phyloP scores from a whole-genome alignment of 805 yeast species.

The Candida suzukii region DNA sequence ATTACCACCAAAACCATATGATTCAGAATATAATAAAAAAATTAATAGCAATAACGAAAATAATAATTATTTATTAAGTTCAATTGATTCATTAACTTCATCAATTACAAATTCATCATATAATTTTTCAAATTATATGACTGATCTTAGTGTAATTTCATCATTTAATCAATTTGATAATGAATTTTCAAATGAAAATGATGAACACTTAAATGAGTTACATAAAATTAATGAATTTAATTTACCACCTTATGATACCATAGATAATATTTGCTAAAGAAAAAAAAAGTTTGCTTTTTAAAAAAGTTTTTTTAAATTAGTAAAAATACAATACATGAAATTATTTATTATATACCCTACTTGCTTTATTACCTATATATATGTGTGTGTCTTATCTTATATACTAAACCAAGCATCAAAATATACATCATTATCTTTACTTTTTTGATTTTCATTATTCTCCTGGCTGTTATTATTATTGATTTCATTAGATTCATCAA shows the following conservation, averaged over 20 bases:
- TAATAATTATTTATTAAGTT: too few species aligned
- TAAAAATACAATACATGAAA: too few species aligned
- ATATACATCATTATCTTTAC: slow-evolving; percentile 12
- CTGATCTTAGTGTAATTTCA: background rate
- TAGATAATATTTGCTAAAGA: background rate
- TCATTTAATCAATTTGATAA: background rate
- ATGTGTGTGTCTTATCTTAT: too few species aligned
- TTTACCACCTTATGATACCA: background rate
- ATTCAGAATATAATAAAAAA: too few species aligned
- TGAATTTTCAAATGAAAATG: background rate
- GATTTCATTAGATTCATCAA: too few species aligned
- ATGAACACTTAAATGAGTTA: too few species aligned
- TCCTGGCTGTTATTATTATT: too few species aligned
- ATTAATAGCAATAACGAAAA: too few species aligned
- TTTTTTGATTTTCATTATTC: background rate
- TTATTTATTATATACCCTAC: too few species aligned
- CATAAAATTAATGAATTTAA: slow-evolving; percentile 1
- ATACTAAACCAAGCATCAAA: slow-evolving; percentile 27
- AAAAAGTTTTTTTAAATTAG: too few species aligned
- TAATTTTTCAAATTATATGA: background rate
- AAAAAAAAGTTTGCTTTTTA: background rate
- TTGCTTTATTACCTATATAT: slow-evolving; percentile 6
- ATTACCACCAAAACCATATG: background rate
- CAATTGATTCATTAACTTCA: background rate
- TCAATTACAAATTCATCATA: background rate